A percentile compares a stretch with the other conserved stretches of the same genome.
phyloP scores from a whole-genome alignment of 2,329 filamentous ascomycete species.

The Hypoxylon sp. region DNA sequence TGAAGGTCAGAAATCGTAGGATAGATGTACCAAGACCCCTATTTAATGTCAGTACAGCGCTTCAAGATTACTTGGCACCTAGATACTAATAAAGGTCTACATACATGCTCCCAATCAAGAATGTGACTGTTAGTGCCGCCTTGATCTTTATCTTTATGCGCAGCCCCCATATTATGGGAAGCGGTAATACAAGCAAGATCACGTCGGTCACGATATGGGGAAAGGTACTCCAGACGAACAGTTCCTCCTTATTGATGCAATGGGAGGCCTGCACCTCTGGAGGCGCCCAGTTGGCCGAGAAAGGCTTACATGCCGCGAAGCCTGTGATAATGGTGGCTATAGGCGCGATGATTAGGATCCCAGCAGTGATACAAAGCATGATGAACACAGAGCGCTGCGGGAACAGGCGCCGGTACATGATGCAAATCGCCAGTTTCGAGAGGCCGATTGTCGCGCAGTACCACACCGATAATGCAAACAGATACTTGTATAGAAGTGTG shows the following conservation, averaged over 20 bases:
- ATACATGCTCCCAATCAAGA: slow-evolving; percentile 42
- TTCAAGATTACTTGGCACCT: neutral
- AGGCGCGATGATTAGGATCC: slow-evolving; percentile 25
- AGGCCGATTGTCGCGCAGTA: slow-evolving; percentile 38
- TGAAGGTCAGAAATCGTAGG: slow-evolving; percentile 49
- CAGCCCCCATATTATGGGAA: slow-evolving; percentile 55
- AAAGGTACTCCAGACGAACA: slow-evolving; percentile 53
- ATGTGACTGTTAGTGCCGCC: slow-evolving; percentile 35
- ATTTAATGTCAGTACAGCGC: neutral
- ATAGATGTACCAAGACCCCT: slow-evolving; percentile 53
- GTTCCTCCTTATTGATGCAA: slow-evolving; percentile 50
- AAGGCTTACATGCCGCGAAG: slow-evolving; percentile 33
- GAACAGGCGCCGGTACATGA: slow-evolving; percentile 43
- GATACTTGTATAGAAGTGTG: slow-evolving; percentile 43
- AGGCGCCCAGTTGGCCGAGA: slow-evolving; percentile 42
- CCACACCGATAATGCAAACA: slow-evolving; percentile 42
- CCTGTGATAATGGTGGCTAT: slow-evolving; percentile 18
- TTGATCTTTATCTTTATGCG: slow-evolving; percentile 34
- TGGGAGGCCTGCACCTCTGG: slow-evolving; percentile 24
- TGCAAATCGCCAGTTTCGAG: slow-evolving; percentile 44
- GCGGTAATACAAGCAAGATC: slow-evolving; percentile 54
- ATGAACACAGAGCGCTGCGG: slow-evolving; percentile 30
- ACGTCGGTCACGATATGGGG: slow-evolving; percentile 58
- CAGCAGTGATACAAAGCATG: slow-evolving; percentile 24
- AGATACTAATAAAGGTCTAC: neutral